Conservation (phyloP, 768 basidiomycete species). For the Coprinopsis cinerea region DNA sequence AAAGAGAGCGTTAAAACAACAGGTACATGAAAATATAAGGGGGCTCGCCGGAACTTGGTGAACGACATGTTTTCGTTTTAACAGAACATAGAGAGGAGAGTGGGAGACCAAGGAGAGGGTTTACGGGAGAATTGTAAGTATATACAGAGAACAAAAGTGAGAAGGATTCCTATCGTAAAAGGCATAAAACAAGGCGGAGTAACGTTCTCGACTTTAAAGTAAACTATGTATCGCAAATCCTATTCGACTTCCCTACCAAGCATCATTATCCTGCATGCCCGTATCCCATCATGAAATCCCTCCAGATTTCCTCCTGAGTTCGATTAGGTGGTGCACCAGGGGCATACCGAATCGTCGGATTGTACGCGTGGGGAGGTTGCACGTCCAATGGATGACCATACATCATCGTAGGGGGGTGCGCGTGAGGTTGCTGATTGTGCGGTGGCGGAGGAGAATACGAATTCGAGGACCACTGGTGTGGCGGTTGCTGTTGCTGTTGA, state of each 20-base stretch:
- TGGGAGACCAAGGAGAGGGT: too few relatives aligned
- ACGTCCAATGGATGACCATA: conserved; percentile 8
- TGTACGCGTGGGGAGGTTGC: conserved; percentile 1
- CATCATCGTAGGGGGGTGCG: background rate
- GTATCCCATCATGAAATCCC: conserved; percentile 8
- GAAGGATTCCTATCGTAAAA: too few relatives aligned
- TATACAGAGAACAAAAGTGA: too few relatives aligned
- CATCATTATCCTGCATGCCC: too few relatives aligned
- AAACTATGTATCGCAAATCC: too few relatives aligned
- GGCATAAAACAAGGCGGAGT: too few relatives aligned
- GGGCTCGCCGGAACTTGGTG: background rate
- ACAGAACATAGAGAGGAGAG: too few relatives aligned
- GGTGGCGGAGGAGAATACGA: background rate
- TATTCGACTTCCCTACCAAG: too few relatives aligned
- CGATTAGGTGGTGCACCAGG: background rate
- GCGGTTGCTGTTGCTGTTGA: conserved; percentile 6
- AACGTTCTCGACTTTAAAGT: too few relatives aligned
- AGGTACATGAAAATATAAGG: background rate
- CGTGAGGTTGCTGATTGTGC: background rate
- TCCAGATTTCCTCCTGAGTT: conserved; percentile 12
- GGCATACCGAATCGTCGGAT: conserved; percentile 3
- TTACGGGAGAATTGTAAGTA: too few relatives aligned
- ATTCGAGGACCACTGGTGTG: background rate
- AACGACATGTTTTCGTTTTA: background rate
- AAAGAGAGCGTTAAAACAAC: too few relatives aligned